A percentile compares a stretch with the other conserved stretches of the same genome.
Conservation (phyloP, 768 basidiomycete genomes). For the Dictyophora rubrovolvata region DNA sequence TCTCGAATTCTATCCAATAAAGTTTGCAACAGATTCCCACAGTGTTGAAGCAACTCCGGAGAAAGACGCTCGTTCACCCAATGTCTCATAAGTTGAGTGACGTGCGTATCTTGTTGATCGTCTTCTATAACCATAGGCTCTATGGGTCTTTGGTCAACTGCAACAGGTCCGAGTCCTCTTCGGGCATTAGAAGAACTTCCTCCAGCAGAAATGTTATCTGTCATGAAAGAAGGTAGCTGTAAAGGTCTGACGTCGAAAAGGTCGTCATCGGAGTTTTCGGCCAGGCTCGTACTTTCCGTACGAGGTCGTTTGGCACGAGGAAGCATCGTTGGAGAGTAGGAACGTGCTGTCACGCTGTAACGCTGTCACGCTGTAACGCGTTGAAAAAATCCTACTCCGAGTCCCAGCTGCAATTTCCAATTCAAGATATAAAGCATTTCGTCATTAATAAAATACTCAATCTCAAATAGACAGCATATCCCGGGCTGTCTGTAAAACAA, state of each 20-base stretch:
- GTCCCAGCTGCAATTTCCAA: no score
- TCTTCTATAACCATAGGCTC: slow-evolving; percentile 13
- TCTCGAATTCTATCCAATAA: slow-evolving; percentile 69
- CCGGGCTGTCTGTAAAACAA: neutral
- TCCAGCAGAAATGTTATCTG: neutral
- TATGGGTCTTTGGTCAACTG: neutral
- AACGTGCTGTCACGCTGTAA: neutral
- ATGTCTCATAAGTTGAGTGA: slow-evolving; percentile 64
- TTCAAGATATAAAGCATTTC: no score
- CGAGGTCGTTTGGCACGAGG: neutral
- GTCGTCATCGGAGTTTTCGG: neutral
- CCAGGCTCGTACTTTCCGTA: neutral
- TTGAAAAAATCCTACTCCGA: no score
- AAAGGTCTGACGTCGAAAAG: slow-evolving; percentile 1
- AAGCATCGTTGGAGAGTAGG: neutral
- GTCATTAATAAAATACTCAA: no score
- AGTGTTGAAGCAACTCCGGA: slow-evolving; percentile 68
- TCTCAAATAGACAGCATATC: neutral
- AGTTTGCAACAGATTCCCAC: slow-evolving; percentile 53
- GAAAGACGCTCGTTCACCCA: slow-evolving; percentile 83
- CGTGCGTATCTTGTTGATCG: slow-evolving; percentile 35
- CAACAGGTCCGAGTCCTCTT: neutral
- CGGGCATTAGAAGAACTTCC: neutral
- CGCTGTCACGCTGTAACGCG: no score
- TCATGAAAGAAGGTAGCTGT: neutral